Evolutionary conservation across 768 basidiomycete species (phyloP), one percentile per base, ranked within the genome.

Genomic region (Tricholoma saponaceum): DNA sequence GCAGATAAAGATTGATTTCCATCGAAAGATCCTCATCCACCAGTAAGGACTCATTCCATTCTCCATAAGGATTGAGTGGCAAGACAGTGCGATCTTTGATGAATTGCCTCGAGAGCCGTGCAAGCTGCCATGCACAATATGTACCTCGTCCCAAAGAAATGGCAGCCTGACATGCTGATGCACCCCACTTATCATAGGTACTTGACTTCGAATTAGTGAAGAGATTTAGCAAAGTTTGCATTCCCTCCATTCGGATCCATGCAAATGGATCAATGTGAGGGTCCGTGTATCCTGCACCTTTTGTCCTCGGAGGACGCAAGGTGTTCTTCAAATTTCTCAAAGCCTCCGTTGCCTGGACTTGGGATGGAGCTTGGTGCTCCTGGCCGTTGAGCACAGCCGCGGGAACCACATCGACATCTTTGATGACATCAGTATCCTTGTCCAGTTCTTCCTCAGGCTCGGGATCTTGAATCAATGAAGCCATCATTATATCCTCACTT

Each of bases 11-110:
- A 16, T 57, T 60, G 25, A 75, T 60, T 16, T 72, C 68, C 2
- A 58, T 25, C 16, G 33, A 8, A 1, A 76, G 39, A 51, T 74
- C 72, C 53, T 71, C 70, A 46, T 74, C 62, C 4, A 64, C 67
- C 1, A 74, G 60, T 28, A 64, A 43, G 0, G 70, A 65, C 18
- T 64, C 30, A 16, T 68, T 70, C 67, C 66, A 72, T 10, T 58
- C 41, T 2, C 71, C 66, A 52, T 67, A 72, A 16, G 60, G 65
- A 58, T 69, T 67, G 1, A 60, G 41, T 2, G 68, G 72, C 9
- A 72, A 54, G 16, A 65, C 22, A 0, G 23, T 58, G 0, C 55
- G 55, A 52, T 68, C 64, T 14, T 32, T 16, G 16, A 66, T 61
- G 51, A 54, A 72, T 39, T 32, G 35, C 1, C 66, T 54, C n/a